These are phyloP conservation scores for Pseudogymnoascus sp. DNA, from an alignment of 2,329 filamentous ascomycete species.

Conservation along the genomic window DNA sequence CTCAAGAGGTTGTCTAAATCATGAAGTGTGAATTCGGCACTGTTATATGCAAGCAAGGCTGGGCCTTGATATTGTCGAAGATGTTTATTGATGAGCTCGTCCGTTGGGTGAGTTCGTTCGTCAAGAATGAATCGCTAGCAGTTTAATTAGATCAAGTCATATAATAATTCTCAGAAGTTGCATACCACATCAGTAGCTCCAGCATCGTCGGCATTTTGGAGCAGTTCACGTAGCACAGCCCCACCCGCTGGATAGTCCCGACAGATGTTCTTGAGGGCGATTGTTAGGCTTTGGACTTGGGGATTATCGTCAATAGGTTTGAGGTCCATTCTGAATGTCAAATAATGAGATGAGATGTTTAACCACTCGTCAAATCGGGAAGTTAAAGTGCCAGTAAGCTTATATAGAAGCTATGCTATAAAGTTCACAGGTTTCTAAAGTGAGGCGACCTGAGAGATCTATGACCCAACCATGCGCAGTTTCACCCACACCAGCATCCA, in stretches of 20 bases:
- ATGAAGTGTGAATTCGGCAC: conserved; percentile 25
- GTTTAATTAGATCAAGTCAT: conserved; percentile 24
- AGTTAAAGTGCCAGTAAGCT: background rate
- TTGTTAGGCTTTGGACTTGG: conserved; percentile 24
- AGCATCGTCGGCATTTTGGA: conserved; percentile 95
- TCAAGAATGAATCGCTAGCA: background rate
- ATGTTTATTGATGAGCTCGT: conserved; percentile 22
- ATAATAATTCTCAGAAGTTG: background rate
- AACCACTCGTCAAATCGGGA: background rate
- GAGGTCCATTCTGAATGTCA: background rate
- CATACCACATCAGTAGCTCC: conserved; percentile 65
- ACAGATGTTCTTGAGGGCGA: conserved; percentile 27
- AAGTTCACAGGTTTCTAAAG: background rate
- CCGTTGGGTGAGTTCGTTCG: conserved; percentile 17
- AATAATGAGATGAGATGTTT: background rate
- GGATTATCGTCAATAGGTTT: conserved; percentile 10
- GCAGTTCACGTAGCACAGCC: conserved; percentile 74
- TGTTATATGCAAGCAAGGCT: conserved; percentile 29
- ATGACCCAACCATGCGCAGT: background rate
- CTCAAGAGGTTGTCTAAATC: conserved; percentile 22
- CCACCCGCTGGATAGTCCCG: conserved; percentile 68
- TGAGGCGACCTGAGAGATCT: background rate
- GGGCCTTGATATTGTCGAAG: conserved; percentile 30
- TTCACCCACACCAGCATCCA: background rate
- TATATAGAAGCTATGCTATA: background rate